Base-by-base conservation (phyloP, 202 grass and related monocot species). In the Panicum virgatum region DNA sequence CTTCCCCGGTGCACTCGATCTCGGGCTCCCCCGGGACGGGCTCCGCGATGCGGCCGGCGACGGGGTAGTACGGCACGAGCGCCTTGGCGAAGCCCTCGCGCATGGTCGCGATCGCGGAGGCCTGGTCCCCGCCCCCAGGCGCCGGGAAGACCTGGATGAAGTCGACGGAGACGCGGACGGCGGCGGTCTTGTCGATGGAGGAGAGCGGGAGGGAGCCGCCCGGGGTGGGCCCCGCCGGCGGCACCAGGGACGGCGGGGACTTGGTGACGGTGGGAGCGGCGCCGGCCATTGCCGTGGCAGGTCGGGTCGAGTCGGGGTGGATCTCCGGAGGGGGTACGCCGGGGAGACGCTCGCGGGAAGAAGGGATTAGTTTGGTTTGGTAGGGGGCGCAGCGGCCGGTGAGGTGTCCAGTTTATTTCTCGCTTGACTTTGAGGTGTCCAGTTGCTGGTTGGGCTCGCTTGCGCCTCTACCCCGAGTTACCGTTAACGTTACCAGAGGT, bases 91-190 rank as follows among this genome's bases (percentile, higher is more conserved):
- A 78, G 42, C 82, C 91, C 38, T 88, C 88, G 63, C 80, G 89
- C 85, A 93, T 86, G 58, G 69, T 18, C 14, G 42, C 79, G 5
- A 26, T 51, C 7, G 72, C 7, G 4, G 63, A 5, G 44, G 65
- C 26, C 46, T 47, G 54, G 25, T 46, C 53, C 15, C 1, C 39
- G 23, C 13, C 3, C 11, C 72, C 34, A 15, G 77, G 12, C 4
- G 77, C 7, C 12, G 72, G 50, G 72, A 93, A 93, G 18, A 93
- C 88, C 69, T 87, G 89, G 88, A 93, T 93, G 91, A 93, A 93
- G 72, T 93, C 91, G 85, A 93, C 91, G 69, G 82, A 90, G 75
- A 93, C 88, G 20, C 88, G 84, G 53, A 84, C 74, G 56, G 88
- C 85, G 20, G 85, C 79, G 19, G 85, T 80, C 76, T 79, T 81